These are phyloP conservation scores for Begonia masoniana DNA, from an alignment of 306 rosid genomes.

Conservation along the genomic window DNA sequence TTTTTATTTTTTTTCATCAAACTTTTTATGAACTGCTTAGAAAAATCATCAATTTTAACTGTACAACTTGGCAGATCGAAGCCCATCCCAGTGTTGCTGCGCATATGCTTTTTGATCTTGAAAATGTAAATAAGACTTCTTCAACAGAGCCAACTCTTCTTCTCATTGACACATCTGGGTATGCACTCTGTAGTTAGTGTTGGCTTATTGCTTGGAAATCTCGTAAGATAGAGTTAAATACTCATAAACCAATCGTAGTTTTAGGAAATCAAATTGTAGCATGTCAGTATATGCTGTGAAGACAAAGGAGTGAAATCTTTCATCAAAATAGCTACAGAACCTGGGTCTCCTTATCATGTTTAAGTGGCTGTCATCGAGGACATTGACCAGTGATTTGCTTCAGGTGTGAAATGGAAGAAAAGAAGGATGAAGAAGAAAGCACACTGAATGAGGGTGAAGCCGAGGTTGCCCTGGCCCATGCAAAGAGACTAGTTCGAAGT, in stretches of 20 bases:
- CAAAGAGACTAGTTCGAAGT: constrained; percentile 66
- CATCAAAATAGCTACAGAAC: no score
- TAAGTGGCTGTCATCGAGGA: constrained; percentile 1
- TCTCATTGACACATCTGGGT: constrained; percentile 92
- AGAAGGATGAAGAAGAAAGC: constrained; percentile 98
- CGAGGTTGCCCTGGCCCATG: constrained; percentile 80
- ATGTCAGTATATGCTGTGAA: no score
- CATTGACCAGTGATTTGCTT: constrained; percentile 18
- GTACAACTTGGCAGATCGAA: constrained; percentile 41
- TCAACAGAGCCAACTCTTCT: constrained; percentile 84
- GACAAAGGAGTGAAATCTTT: no score
- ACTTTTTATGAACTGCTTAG: no score
- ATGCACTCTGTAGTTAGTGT: constrained; percentile 20
- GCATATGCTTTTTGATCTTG: constrained; percentile 69
- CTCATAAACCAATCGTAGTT: no score
- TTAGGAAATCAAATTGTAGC: no score
- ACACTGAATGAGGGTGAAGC: constrained; percentile 94
- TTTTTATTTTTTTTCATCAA: no score
- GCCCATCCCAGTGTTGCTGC: constrained; percentile 90
- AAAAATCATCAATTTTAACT: not conserved
- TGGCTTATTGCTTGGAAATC: constrained; percentile 2
- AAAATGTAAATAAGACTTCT: constrained; percentile 62
- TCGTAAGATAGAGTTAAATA: no score
- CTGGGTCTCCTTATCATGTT: not conserved
- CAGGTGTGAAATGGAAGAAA: constrained; percentile 98